Conservation (phyloP, 352 stramenopile genomes). For the Globisporangium nodosum region DNA sequence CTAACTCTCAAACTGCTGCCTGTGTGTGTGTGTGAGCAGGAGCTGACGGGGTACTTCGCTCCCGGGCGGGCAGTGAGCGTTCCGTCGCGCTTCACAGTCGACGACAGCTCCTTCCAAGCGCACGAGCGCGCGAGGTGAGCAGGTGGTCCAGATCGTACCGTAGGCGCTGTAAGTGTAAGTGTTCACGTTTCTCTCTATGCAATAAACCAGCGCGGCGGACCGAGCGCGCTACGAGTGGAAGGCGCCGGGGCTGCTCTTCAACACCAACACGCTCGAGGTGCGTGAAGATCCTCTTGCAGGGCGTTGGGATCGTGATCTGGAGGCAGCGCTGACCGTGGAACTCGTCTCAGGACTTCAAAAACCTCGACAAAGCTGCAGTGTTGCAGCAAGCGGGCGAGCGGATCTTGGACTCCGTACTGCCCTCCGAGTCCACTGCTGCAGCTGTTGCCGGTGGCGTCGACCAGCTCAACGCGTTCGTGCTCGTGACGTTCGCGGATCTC, state of each 20-base stretch:
- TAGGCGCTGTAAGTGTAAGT: background rate
- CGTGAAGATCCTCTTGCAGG: background rate
- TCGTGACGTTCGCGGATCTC: slow-evolving; percentile 90
- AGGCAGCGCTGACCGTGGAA: no score
- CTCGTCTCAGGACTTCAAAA: slow-evolving; percentile 67
- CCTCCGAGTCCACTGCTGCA: background rate
- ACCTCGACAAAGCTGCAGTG: slow-evolving; percentile 72
- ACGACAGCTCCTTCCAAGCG: slow-evolving; percentile 58
- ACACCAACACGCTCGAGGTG: slow-evolving; percentile 87
- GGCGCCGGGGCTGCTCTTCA: slow-evolving; percentile 59
- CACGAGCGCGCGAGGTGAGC: background rate
- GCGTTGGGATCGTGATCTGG: background rate
- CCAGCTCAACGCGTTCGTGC: slow-evolving; percentile 78
- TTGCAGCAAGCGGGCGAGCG: slow-evolving; percentile 36
- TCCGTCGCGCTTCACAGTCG: slow-evolving; percentile 62
- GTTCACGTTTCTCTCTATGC: background rate
- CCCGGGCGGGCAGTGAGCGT: slow-evolving; percentile 54
- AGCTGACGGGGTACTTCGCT: slow-evolving; percentile 60
- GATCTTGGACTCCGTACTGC: slow-evolving; percentile 32
- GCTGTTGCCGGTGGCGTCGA: slow-evolving; percentile 22
- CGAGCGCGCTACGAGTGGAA: slow-evolving; percentile 74
- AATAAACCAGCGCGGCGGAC: slow-evolving; percentile 24
- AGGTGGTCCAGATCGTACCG: background rate
- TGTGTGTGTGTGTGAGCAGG: slow-evolving; percentile 15
- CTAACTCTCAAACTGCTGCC: background rate